A percentile compares a stretch with the other conserved stretches of the same genome.
phyloP scores from a whole-genome alignment of 2,329 filamentous ascomycete species.

The Zymoseptoria brevis region DNA sequence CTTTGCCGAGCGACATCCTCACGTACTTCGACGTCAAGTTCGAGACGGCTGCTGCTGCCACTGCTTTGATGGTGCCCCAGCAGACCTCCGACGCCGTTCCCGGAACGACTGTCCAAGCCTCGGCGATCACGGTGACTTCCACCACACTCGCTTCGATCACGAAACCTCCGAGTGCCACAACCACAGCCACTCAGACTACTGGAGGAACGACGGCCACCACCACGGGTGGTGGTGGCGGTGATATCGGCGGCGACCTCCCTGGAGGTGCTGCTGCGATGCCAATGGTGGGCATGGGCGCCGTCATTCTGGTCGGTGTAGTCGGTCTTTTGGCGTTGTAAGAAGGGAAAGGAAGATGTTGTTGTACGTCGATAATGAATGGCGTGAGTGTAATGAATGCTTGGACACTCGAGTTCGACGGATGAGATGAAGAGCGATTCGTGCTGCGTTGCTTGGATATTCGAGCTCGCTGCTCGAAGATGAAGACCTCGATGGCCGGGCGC shows the following conservation, averaged over 20 bases:
- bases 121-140: neutral
- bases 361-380: neutral
- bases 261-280: neutral
- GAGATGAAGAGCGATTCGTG: too few relatives aligned
- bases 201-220: neutral
- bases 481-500: neutral
- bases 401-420: neutral
- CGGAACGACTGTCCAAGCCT: neutral
- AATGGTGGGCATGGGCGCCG: neutral
- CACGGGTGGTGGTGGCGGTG: neutral
- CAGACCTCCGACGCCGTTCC: too few relatives aligned
- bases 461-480: neutral
- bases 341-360: neutral
- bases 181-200: neutral
- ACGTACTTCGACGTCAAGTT: slow-evolving; percentile 27
- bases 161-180: neutral
- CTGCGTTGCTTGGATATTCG: neutral
- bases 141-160: neutral
- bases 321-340: neutral
- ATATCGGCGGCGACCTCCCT: neutral
- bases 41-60: neutral
- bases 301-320: neutral
- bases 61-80: too few relatives aligned
- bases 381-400: neutral
- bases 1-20: slow-evolving; percentile 39